Evolutionary conservation across 2,329 filamentous ascomycete genomes (phyloP).

Genomic region (Arthrobotrys pseudoclavata): DNA sequence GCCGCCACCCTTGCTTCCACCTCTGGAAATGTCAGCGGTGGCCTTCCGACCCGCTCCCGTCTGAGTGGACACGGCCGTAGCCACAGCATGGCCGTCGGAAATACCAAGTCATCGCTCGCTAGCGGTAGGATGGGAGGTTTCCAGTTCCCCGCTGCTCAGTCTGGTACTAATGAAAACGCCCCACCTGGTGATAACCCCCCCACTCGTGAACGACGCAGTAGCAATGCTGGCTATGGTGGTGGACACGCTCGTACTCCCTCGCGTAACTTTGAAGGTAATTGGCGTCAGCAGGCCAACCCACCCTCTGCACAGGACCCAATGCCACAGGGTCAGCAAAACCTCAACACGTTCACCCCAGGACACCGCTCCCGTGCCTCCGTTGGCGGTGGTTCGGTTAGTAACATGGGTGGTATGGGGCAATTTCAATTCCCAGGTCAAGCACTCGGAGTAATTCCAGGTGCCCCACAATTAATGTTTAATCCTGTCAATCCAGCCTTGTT

Average conservation of each 20-base stretch:
- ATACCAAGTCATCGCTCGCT: slow-evolving; percentile 68
- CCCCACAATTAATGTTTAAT: slow-evolving; percentile 70
- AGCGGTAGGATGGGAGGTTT: slow-evolving; percentile 77
- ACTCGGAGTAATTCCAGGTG: slow-evolving; percentile 81
- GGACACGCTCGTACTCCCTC: slow-evolving; percentile 84
- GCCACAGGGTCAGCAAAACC: slow-evolving; percentile 69
- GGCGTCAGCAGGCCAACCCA: slow-evolving; percentile 79
- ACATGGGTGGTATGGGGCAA: slow-evolving; percentile 81
- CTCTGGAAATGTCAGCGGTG: slow-evolving; percentile 56
- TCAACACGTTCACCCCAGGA: slow-evolving; percentile 88
- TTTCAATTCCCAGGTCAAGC: slow-evolving; percentile 92
- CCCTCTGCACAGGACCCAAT: slow-evolving; percentile 64
- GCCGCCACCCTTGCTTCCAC: slow-evolving; percentile 48
- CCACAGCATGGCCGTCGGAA: slow-evolving; percentile 87
- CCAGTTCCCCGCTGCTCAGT: slow-evolving; percentile 73
- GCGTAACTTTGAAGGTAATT: slow-evolving; percentile 97
- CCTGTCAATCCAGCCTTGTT: slow-evolving; percentile 77
- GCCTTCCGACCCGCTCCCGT: slow-evolving; percentile 70
- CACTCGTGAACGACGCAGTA: slow-evolving; percentile 83
- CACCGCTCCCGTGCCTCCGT: slow-evolving; percentile 89
- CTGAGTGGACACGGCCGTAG: slow-evolving; percentile 78
- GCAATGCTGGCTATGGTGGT: slow-evolving; percentile 71
- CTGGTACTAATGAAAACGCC: slow-evolving; percentile 70
- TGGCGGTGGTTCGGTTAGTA: slow-evolving; percentile 81
- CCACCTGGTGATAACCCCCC: slow-evolving; percentile 66